Base-by-base conservation (phyloP, 208 protist species). In the Herpetomonas tarakana region DNA sequence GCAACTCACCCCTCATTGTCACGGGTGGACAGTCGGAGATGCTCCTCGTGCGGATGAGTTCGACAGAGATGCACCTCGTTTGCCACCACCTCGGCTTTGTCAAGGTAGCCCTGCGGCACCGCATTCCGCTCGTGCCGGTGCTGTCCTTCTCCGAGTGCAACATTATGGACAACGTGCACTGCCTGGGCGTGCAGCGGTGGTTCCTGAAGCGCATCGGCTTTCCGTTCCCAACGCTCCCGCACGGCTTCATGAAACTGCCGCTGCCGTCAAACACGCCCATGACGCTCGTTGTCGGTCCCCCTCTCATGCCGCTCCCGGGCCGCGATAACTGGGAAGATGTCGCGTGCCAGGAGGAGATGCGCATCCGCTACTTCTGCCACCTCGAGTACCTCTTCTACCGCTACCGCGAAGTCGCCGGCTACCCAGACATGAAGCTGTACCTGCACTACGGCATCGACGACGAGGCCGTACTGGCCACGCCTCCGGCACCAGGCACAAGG, bases 21-120 rank as follows among this genome's bases (percentile, higher is more conserved):
- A 88, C 86, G 16, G 86, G 86, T 19, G 86, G 86, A 2, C 81
- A 88, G 63, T 70, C 86, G 0, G 86, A 92, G 50, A 92, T 92
- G 86, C 55, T 86, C 19, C 57, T 78, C 3, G 70, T 66, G 16
- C 58, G 49, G 19, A 59, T 50, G n/a, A 74, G 69, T 29, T 51
- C 72, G 18, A 82, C 56, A n/a, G 80, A 81, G 47, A 84, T 90
- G 79, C 76, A 83, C 62, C 62, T 88, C 24, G 79, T 89, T 18
- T 77, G 70, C 49, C 73, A 90, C 47, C 86, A 88, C 68, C 67
- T 75, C 19, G 86, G 86, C 12, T 92, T 92, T 61, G 35, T 92
- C 24, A 41, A 66, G 4, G 3, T 92, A 19, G 86, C 86, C 12
- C 26, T 92, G 58, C 58, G 62, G 39, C 54, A 88, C 58, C 49